Evolutionary conservation across 1,284 basidiomycete species (phyloP).

Genomic region (Marasmius fiardii): DNA sequence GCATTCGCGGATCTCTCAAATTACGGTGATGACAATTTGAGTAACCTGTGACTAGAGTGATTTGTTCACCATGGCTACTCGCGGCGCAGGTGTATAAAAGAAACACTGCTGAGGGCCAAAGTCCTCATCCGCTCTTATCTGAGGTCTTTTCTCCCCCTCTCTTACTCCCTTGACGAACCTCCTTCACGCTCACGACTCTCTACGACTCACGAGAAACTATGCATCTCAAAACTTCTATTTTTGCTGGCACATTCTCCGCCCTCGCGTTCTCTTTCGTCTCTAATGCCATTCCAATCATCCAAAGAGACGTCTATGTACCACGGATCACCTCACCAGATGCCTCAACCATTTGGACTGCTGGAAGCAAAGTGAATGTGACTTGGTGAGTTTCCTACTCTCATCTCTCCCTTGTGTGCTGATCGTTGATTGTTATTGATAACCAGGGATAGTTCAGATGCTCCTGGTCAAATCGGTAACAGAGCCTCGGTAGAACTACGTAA

Average conservation of each 20-base stretch:
- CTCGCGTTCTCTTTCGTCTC: neutral
- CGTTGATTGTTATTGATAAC: neutral
- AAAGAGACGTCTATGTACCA: neutral
- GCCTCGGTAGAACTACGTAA: neutral
- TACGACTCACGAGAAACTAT: neutral
- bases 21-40: no score
- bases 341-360: neutral
- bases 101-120: neutral
- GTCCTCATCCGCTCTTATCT: neutral
- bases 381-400: neutral
- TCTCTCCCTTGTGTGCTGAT: neutral
- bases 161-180: neutral
- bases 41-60: no score
- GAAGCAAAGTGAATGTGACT: slow-evolving; percentile 1
- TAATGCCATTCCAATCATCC: neutral
- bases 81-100: neutral
- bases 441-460: neutral
- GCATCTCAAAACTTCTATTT: slow-evolving; percentile 6
- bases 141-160: neutral
- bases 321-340: neutral
- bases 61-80: neutral
- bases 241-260: neutral
- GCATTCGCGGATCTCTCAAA: no score
- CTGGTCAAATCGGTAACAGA: neutral
- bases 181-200: no score